These are phyloP conservation scores for Leishmania gerbilli DNA, from an alignment of 208 protist species.

Conservation along the genomic window DNA sequence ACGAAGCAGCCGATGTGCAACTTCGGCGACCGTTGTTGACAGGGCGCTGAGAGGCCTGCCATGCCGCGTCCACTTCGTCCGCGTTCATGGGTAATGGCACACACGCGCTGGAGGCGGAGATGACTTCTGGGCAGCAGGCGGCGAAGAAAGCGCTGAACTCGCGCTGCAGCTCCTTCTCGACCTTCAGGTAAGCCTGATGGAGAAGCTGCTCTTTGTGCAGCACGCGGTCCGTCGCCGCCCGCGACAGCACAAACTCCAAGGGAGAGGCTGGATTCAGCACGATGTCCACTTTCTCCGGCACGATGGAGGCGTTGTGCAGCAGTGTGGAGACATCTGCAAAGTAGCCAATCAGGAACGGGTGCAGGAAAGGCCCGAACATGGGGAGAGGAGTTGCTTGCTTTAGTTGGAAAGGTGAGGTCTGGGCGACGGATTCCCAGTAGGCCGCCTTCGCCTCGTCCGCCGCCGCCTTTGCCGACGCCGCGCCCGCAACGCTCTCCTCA, in stretches of 20 bases:
- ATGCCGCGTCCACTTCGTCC: conserved; percentile 17
- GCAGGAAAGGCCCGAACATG: conserved; percentile 65
- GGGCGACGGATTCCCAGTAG: conserved; percentile 42
- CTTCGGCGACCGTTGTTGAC: background rate
- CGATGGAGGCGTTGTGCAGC: conserved; percentile 86
- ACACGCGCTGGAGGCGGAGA: conserved; percentile 66
- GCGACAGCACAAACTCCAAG: conserved; percentile 84
- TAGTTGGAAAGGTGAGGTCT: conserved; percentile 60
- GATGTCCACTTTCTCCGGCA: conserved; percentile 85
- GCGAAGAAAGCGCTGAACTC: conserved; percentile 81
- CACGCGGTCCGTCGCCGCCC: conserved; percentile 78
- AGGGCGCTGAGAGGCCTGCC: conserved; percentile 22
- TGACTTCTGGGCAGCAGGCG: conserved; percentile 66
- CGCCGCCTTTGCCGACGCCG: conserved; percentile 4
- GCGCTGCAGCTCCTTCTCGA: conserved; percentile 74
- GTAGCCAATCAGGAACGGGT: conserved; percentile 82
- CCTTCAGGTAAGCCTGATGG: conserved; percentile 61
- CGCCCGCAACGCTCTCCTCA: background rate
- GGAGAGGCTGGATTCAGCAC: conserved; percentile 83
- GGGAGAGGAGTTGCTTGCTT: conserved; percentile 74
- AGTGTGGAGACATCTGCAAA: conserved; percentile 88
- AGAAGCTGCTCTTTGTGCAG: conserved; percentile 78
- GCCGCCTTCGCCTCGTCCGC: conserved; percentile 19
- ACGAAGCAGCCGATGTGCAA: background rate
- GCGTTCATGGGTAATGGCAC: conserved; percentile 56